Base-by-base conservation (phyloP, 2,329 filamentous ascomycete species). In the Colletotrichum noveboracense region DNA sequence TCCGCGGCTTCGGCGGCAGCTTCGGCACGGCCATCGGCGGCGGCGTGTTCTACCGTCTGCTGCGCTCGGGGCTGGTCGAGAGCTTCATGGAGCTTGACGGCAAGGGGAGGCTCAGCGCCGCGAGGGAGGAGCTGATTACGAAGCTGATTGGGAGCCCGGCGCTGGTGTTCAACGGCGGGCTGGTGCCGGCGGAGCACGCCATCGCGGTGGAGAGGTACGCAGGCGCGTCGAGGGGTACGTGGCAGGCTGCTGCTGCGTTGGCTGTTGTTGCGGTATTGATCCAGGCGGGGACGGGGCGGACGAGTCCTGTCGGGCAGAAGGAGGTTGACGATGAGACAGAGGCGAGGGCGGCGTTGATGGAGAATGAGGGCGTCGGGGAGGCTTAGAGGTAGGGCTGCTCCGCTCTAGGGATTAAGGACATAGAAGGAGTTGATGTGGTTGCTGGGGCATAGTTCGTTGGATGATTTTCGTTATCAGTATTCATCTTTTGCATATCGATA, bases 11-110 rank as follows among this genome's bases (percentile, higher is more conserved):
- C 77, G 94, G 94, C 0, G 94, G 94, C 16, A 94, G 92, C 67
- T 97, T 97, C 79, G 95, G 95, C 4, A 94, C 93, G 2, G 92
- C 95, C 0, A 93, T 96, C 64, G 94, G 94, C 4, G 95, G 95
- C 4, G 95, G 95, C 0, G 87, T 94, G 69, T 96, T 96, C 81
- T 88, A 90, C 55, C 89, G 94, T 7, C 87, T 91, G 3, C 84
- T 96, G 36, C 86, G 88, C 61, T 83, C 79, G 3, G 86, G 87
- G 0, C 86, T 96, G 3, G 86, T 88, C n/a, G 79, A 84, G 0
- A 91, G 91, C 0, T 95, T 95, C 78, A 81, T 83, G 6, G 75
- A 71, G 16, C 83, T 91, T 3, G 89, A 91, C 38, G 85, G 83
- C 34, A 82, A 79, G 13, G 66, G n/a, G 3, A 8, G 21, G 7